Evolutionary conservation across 2,329 filamentous ascomycete species (phyloP).

Genomic region (Ceratocystis colombiana): DNA sequence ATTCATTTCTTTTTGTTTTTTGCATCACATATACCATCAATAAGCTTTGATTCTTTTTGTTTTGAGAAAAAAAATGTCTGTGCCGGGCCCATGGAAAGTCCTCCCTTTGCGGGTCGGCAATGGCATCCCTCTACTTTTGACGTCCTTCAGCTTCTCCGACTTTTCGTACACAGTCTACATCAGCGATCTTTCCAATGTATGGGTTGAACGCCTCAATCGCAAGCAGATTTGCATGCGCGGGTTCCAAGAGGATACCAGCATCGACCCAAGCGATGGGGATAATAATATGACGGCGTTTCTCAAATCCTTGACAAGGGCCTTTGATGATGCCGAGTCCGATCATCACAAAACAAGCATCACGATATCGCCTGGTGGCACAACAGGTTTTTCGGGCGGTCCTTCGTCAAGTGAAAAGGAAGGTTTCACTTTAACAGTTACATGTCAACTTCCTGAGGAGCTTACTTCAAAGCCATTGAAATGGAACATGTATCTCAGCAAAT

Average conservation of each 20-base stretch:
- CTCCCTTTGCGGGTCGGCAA: slow-evolving; percentile 37
- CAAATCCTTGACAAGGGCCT: slow-evolving; percentile 46
- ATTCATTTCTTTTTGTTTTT: neutral
- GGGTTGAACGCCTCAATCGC: slow-evolving; percentile 55
- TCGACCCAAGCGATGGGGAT: slow-evolving; percentile 60
- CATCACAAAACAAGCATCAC: slow-evolving; percentile 39
- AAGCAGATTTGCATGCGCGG: slow-evolving; percentile 54
- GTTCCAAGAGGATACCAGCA: slow-evolving; percentile 53
- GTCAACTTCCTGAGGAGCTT: slow-evolving; percentile 51
- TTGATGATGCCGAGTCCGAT: slow-evolving; percentile 40
- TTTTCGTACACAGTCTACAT: slow-evolving; percentile 55
- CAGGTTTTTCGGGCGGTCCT: slow-evolving; percentile 28
- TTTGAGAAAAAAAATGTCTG: slow-evolving; percentile 29
- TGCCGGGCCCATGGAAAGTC: slow-evolving; percentile 38
- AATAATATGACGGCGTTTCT: slow-evolving; percentile 60
- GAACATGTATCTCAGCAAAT: slow-evolving; percentile 49
- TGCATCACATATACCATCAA: neutral
- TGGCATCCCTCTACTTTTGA: slow-evolving; percentile 50
- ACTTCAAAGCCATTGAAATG: slow-evolving; percentile 47
- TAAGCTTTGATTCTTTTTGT: neutral
- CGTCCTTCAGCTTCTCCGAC: slow-evolving; percentile 47
- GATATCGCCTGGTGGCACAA: slow-evolving; percentile 32
- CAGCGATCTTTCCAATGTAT: slow-evolving; percentile 64
- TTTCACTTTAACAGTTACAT: slow-evolving; percentile 46
- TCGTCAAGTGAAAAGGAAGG: slow-evolving; percentile 33